Base-by-base conservation (phyloP, 768 basidiomycete species). In the Russula abietina region DNA sequence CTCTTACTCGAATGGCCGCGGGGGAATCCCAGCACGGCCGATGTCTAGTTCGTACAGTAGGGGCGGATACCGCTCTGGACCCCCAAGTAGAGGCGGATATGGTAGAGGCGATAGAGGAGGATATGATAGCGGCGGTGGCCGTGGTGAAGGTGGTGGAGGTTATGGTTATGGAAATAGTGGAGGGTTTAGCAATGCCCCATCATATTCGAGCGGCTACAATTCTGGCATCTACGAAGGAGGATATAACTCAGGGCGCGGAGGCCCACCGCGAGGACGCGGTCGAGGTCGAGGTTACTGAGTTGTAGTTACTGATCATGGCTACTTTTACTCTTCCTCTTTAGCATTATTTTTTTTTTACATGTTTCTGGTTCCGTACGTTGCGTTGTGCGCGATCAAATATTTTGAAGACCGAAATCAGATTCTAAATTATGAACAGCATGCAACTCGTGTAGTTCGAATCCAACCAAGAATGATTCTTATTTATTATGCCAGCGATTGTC, bases 111-210 rank as follows among this genome's bases (percentile, higher is more conserved):
- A 72, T 45, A 68, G 55, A 4, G 66, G 55, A 3, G 65, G 67
- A 12, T 70, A 70, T 50, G 68, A 68, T 22, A 50, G 69, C 19
- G 68, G 68, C 5, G 69, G 72, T 2, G 76, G 69, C 19, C 67
- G 68, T 5, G 69, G 72, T 2, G 76, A 71, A 45, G 76, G 76
- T 22, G 75, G 50, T 43, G 67, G 38, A 14, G 38, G 70, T 12
- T 70, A 71, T 43, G 74, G 74, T 7, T 73, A 77, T 41, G 79
- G 80, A n/a, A 75, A 76, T 3, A 32, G 77, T 65, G 75, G 72
- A 52, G 72, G 70, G 11, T 70, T 70, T 46, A 67, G 68, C 8
- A 68, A 57, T 32, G 22, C 46, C 14, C 9, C 46, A 7, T 22
- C 65, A 17, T 61, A 59, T 41, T 38, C 60, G 17, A 36, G 51